A percentile compares a stretch with the other conserved stretches of the same genome.
These are phyloP conservation scores for Rhodotorula sp. DNA, from an alignment of 1,284 basidiomycete species.

Conservation along the genomic window DNA sequence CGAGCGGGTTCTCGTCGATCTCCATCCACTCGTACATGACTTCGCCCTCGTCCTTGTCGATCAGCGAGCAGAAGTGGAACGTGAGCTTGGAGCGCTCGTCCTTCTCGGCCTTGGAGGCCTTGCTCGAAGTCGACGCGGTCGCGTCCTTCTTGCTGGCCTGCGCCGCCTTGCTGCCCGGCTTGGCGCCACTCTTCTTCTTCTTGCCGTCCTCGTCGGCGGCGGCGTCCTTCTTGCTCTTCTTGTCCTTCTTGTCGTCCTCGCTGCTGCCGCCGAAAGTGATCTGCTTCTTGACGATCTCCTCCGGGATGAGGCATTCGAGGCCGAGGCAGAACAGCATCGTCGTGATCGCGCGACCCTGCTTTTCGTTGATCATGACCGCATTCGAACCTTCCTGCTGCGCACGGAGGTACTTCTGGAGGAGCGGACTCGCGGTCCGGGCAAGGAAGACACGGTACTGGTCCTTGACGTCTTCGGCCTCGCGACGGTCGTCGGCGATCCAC, in stretches of 20 bases:
- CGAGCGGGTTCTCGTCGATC: slow-evolving; percentile 58
- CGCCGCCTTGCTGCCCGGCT: slow-evolving; percentile 30
- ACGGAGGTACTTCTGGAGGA: slow-evolving; percentile 51
- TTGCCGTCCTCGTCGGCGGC: slow-evolving; percentile 32
- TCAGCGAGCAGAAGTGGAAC: slow-evolving; percentile 55
- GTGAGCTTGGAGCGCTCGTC: slow-evolving; percentile 51
- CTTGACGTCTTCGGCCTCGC: slow-evolving; percentile 49
- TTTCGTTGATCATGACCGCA: slow-evolving; percentile 51
- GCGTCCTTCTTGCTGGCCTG: slow-evolving; percentile 27
- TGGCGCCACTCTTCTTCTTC: slow-evolving; percentile 32
- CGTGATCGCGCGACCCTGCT: slow-evolving; percentile 49
- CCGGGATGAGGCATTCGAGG: slow-evolving; percentile 52
- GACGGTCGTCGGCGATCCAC: slow-evolving; percentile 57
- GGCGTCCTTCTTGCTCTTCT: slow-evolving; percentile 30
- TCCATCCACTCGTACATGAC: slow-evolving; percentile 58
- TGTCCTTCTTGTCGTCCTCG: not conserved
- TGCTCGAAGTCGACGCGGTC: slow-evolving; percentile 3
- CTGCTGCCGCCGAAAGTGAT: slow-evolving; percentile 33
- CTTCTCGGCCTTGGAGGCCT: slow-evolving; percentile 37
- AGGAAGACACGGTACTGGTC: slow-evolving; percentile 56
- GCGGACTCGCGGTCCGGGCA: slow-evolving; percentile 52
- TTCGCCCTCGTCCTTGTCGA: slow-evolving; percentile 53
- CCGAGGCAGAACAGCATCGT: slow-evolving; percentile 55
- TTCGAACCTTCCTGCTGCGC: slow-evolving; percentile 45
- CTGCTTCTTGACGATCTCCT: slow-evolving; percentile 30